Percentiles rank a stretch among this genome's conserved stretches.
Conservation (phyloP, 345 rosid species). For the Syzygium aqueum region DNA sequence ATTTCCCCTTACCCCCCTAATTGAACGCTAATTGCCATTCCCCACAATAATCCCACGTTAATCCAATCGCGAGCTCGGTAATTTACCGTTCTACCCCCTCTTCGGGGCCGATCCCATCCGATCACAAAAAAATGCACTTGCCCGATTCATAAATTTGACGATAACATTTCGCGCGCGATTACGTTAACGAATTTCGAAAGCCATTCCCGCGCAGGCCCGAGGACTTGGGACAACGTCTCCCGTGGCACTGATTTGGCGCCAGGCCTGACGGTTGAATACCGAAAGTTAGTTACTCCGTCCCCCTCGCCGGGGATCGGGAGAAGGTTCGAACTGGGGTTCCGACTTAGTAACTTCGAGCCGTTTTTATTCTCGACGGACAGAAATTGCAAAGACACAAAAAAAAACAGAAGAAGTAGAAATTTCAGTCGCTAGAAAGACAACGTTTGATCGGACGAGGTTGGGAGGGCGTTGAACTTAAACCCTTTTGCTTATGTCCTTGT, state of each 20-base stretch:
- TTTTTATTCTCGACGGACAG: no score
- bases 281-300: neutral
- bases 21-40: neutral
- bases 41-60: neutral
- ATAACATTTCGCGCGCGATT: neutral
- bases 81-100: neutral
- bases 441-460: neutral
- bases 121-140: no score
- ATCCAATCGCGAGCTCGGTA: neutral
- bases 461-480: neutral
- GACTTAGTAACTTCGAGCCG: neutral
- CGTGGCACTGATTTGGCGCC: neutral
- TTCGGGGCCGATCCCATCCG: neutral
- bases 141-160: neutral
- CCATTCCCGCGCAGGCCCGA: neutral
- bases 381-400: neutral
- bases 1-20: neutral
- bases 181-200: neutral
- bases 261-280: no score
- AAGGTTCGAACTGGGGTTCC: no score
- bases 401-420: neutral
- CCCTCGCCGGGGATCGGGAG: no score
- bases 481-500: neutral
- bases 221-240: no score
- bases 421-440: neutral